These are phyloP conservation scores for Viridothelium virens DNA, from an alignment of 495 filamentous ascomycete species.

Conservation along the genomic window DNA sequence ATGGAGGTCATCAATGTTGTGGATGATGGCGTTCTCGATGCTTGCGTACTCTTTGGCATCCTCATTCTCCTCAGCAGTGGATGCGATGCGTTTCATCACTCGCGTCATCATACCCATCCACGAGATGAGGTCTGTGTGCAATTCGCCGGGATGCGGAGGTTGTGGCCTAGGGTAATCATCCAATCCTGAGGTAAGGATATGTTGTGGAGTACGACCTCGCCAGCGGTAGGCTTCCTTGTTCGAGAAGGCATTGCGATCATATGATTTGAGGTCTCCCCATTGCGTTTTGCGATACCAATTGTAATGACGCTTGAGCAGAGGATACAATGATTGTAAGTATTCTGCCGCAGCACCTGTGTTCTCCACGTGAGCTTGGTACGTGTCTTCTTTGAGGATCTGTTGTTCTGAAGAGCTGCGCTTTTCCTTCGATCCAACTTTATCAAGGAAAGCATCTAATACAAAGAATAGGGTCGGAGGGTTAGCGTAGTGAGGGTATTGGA, in stretches of 20 bases:
- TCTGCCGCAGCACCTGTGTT: constrained; percentile 60
- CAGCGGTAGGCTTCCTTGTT: constrained; percentile 88
- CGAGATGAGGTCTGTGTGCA: constrained; percentile 88
- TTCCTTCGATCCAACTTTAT: constrained; percentile 52
- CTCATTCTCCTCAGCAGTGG: constrained; percentile 59
- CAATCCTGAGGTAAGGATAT: constrained; percentile 85
- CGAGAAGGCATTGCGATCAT: constrained; percentile 80
- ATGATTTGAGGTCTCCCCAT: constrained; percentile 78
- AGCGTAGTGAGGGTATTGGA: constrained; percentile 95
- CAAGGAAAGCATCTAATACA: constrained; percentile 71
- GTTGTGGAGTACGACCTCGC: constrained; percentile 79
- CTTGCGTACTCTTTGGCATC: constrained; percentile 65
- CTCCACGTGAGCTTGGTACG: constrained; percentile 54
- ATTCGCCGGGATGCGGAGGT: constrained; percentile 94
- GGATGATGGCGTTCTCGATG: constrained; percentile 68
- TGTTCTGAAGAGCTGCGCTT: constrained; percentile 16
- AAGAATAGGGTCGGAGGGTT: constrained; percentile 97
- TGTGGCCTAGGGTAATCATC: constrained; percentile 94
- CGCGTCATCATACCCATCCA: constrained; percentile 96
- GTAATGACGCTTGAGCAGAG: constrained; percentile 85
- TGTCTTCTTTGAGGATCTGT: constrained; percentile 22
- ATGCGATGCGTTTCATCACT: constrained; percentile 68
- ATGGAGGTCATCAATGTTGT: constrained; percentile 89
- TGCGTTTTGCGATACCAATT: constrained; percentile 92
- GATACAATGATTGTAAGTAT: constrained; percentile 77